These are phyloP conservation scores for Bathelium albidoporum DNA, from an alignment of 495 filamentous ascomycete genomes.

Conservation along the genomic window DNA sequence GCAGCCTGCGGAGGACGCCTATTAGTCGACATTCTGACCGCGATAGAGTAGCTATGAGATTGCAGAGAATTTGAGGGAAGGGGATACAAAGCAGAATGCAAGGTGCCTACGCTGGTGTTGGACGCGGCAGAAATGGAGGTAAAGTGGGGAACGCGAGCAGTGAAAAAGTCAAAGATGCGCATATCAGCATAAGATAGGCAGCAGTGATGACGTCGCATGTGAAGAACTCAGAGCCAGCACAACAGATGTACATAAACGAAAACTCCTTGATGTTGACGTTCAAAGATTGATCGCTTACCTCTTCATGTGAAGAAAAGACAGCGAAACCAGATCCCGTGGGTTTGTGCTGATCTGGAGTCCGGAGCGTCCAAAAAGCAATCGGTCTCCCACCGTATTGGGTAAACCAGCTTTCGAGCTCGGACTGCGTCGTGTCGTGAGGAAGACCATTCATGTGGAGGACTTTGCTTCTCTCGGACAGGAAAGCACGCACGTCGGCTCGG, in stretches of 20 bases:
- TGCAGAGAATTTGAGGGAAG: neutral
- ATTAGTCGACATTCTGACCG: neutral
- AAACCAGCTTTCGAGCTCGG: slow-evolving; percentile 97
- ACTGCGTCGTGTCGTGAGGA: slow-evolving; percentile 96
- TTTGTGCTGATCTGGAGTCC: slow-evolving; percentile 97
- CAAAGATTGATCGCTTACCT: slow-evolving; percentile 53
- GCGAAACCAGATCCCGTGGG: slow-evolving; percentile 95
- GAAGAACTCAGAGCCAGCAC: neutral
- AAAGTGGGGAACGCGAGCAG: neutral
- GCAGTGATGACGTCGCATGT: neutral
- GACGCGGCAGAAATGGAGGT: neutral
- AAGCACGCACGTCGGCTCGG: slow-evolving; percentile 90
- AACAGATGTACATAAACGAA: neutral
- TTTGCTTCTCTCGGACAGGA: slow-evolving; percentile 90
- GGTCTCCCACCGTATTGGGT: slow-evolving; percentile 96
- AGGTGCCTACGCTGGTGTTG: neutral
- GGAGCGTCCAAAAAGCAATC: slow-evolving; percentile 98
- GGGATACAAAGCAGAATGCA: neutral
- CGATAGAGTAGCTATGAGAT: neutral
- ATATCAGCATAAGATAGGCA: neutral
- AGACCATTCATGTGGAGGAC: slow-evolving; percentile 94
- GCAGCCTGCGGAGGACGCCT: slow-evolving; percentile 40
- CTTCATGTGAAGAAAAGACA: slow-evolving; percentile 97
- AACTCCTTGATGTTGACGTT: slow-evolving; percentile 11
- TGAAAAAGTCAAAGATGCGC: slow-evolving; percentile 8